Evolutionary conservation across 2,329 filamentous ascomycete genomes (phyloP).

Genomic region (Malbranchea zuffiana): DNA sequence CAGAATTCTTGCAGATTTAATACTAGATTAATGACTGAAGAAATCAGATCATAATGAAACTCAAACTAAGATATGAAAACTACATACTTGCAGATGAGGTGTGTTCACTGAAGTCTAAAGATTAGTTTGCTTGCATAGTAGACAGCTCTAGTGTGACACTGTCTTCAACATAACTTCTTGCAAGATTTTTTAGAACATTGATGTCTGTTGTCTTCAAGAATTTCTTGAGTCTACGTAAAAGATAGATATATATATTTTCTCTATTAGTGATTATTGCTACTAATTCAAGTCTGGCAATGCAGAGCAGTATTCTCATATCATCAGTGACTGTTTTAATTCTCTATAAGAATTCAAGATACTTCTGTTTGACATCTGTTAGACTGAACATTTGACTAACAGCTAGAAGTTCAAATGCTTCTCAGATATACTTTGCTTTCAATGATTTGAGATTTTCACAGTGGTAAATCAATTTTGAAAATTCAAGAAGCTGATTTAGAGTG

Average conservation of each 20-base stretch:
- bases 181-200: not conserved
- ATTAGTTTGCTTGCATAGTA: not conserved
- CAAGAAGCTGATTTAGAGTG: too few relatives aligned
- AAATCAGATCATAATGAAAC: slow-evolving; percentile 1
- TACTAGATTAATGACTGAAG: not conserved
- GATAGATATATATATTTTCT: slow-evolving; percentile 1
- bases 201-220: not conserved
- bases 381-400: too few relatives aligned
- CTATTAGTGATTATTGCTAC: not conserved
- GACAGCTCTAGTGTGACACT: not conserved
- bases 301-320: not conserved
- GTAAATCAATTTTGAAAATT: too few relatives aligned
- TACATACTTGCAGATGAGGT: slow-evolving; percentile 1
- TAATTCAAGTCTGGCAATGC: not conserved
- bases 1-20: not conserved
- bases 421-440: too few relatives aligned
- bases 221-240: not conserved
- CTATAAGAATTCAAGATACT: too few relatives aligned
- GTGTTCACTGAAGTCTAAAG: not conserved
- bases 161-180: slow-evolving; percentile 1
- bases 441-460: too few relatives aligned
- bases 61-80: not conserved
- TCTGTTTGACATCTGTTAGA: too few relatives aligned
- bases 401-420: too few relatives aligned
- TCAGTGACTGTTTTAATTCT: too few relatives aligned